Evolutionary conservation across 2,329 filamentous ascomycete genomes (phyloP), one percentile per base, ranked within the genome.

Genomic region (Verticillium nubilum): DNA sequence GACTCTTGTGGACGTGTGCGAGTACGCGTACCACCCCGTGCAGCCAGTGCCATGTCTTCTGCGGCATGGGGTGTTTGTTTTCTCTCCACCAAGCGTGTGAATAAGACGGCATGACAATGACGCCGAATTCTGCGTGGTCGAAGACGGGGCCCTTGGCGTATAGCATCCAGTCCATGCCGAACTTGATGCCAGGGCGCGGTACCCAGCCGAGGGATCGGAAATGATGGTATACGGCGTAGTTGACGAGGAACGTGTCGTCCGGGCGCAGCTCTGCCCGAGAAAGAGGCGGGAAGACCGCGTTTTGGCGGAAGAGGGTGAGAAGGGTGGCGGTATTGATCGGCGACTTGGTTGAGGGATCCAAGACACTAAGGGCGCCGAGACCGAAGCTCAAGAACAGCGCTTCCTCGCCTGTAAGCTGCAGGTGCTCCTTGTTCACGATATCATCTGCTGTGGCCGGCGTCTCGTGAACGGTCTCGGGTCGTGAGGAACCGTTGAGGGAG

Each of bases 161-260:
- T 7, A 99, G 83, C n/a, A 99, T 78, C 78, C 91, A 97, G 73
- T 99, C 95, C 10, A 92, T 90, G 25, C 91, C 91, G 67, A 99
- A 99, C 70, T 99, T 99, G 71, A 96, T 88, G 35, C 95, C 96
- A 5, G 90, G 87, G 15, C 96, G 88, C 0, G 96, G 89, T 1
- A 97, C 91, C 94, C 95, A 99, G 26, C 95, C 95, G 0, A 98
- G 80, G 0, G 92, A 96, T 37, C 95, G 89, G 76, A 97, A 99
- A 72, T 99, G 94, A 70, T 99, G 95, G 72, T 97, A 99, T 19
- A 91, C 91, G 13, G 86, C 87, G 69, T 98, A 99, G 60, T 91
- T 88, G 1, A 97, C 73, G 23, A 98, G 77, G 73, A 99, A 99
- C 0, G 86, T 83, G 67, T 96, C 91, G 71, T 97, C 92, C 0